phyloP scores from a whole-genome alignment of 2,329 filamentous ascomycete genomes.

The Colletotrichum coccodes region DNA sequence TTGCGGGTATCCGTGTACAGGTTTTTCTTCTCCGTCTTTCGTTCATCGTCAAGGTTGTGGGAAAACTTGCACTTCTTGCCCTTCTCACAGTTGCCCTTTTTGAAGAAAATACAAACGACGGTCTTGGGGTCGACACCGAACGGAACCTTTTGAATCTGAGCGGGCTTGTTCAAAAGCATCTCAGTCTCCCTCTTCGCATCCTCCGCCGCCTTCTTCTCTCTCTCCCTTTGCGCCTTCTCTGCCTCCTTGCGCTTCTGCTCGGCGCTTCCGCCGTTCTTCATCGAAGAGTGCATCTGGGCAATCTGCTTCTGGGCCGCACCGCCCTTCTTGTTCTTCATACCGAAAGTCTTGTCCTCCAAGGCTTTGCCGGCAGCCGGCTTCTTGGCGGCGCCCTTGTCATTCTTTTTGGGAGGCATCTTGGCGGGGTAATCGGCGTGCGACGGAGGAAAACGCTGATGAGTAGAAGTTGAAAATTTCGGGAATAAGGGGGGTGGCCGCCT shows the following conservation, averaged over 20 bases:
- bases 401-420: conserved; percentile 79
- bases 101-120: conserved; percentile 94
- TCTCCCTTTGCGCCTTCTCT: conserved; percentile 75
- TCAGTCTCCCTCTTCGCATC: conserved; percentile 83
- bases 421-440: conserved; percentile 39
- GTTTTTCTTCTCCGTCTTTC: conserved; percentile 92
- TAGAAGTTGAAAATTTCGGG: conserved; percentile 2
- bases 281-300: conserved; percentile 80
- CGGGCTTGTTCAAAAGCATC: conserved; percentile 87
- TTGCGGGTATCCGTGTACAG: conserved; percentile 87
- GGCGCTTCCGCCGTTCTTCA: conserved; percentile 78
- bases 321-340: conserved; percentile 99
- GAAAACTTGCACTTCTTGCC: conserved; percentile 98
- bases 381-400: conserved; percentile 60
- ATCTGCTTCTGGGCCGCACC: conserved; percentile 90
- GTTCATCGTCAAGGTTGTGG: conserved; percentile 88
- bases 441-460: conserved; percentile 9
- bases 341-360: conserved; percentile 96
- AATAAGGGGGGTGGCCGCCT: not conserved
- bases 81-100: conserved; percentile 97
- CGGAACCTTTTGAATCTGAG: conserved; percentile 96
- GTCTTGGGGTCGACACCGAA: conserved; percentile 99
- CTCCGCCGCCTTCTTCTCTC: conserved; percentile 92
- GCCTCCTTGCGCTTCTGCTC: conserved; percentile 86
- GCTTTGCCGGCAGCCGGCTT: conserved; percentile 67